Base-by-base conservation (phyloP, 148 eudicot species). In the Camellia lanceoleosa region DNA sequence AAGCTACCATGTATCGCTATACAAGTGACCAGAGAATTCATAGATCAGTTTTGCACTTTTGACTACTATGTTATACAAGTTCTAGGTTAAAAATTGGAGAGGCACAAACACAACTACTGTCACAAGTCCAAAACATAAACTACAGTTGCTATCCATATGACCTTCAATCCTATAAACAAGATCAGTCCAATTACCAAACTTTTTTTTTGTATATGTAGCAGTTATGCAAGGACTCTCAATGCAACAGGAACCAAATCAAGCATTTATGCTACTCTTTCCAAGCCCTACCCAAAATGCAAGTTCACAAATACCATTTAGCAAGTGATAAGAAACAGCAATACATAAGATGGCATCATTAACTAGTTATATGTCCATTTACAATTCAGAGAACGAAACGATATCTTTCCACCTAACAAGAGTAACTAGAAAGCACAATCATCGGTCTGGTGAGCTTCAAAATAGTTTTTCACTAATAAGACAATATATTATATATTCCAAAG, bases 291-390 rank as follows among this genome's bases (percentile, higher is more conserved):
- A 43, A 58, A 73, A 14, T 14, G 0, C 46, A 62, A 76, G 66
- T 14, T 19, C 69, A 41, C 1, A 68, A 42, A 18, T 68, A 38
- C 49, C 42, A 41, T 68, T 38, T 49, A 42, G 16, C 42, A 68
- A 68, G 8, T 55, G 59, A 14, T 52, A 23, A 72, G 60, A 49
- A 38, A 38, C 19, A 61, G 19, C 51, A 61, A 51, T 19, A 10
- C 62, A 46, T 62, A 15, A 1, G 42, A 46, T 8, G 56, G n/a
- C 55, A 61, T 61, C 47, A 15, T 14, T 30, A 15, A 41, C 76
- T 49, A 61, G 19, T 13, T 71, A 52, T 14, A 61, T 77, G 30
- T 41, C 47, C 51, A 65, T 47, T 64, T 30, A 77, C 59, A 77
- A 20, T 77, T 77, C 71, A 49, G 13, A 47, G n/a, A 20, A 3